phyloP scores from a whole-genome alignment of 352 stramenopile genomes.

The Globisporangium sylvaticum region DNA sequence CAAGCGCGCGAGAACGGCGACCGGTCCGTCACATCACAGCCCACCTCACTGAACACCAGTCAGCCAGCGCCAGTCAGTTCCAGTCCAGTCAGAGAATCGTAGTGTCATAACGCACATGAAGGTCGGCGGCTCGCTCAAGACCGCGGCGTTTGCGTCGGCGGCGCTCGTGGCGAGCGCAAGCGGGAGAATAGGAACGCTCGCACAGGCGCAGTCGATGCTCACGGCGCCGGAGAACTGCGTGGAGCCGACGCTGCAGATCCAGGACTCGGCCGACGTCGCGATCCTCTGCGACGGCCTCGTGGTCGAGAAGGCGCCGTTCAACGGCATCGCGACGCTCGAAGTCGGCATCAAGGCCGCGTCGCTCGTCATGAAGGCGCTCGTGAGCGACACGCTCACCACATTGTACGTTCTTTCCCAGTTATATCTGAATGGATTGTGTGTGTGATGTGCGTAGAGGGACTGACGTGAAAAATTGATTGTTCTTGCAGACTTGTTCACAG shows the following conservation, averaged over 20 bases:
- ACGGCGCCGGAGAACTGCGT: constrained; percentile 13
- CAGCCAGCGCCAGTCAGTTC: not conserved
- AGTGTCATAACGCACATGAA: no score
- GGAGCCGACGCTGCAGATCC: constrained; percentile 12
- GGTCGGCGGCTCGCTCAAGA: not conserved
- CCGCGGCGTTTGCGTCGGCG: not conserved
- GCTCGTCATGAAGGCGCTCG: constrained; percentile 15
- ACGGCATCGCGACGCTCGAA: constrained; percentile 10
- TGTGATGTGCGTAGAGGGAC: not conserved
- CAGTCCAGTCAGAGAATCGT: not conserved
- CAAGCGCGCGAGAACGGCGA: not conserved
- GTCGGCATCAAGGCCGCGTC: constrained; percentile 10
- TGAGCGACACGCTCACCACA: constrained; percentile 16
- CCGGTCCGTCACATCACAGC: not conserved
- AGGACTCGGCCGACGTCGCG: constrained; percentile 12
- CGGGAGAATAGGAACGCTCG: not conserved
- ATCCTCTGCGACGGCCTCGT: constrained; percentile 6
- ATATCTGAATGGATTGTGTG: not conserved
- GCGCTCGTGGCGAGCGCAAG: not conserved
- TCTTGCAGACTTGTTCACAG: constrained; percentile 14
- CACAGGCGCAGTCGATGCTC: constrained; percentile 10
- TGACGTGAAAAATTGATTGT: not conserved
- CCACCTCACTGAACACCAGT: not conserved
- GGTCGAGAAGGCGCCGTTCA: constrained; percentile 7
- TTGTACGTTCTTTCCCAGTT: constrained; percentile 1